Percentiles rank a stretch among this genome's conserved stretches.
Evolutionary conservation across 768 basidiomycete species (phyloP).

Genomic region (Boletus coccyginus): DNA sequence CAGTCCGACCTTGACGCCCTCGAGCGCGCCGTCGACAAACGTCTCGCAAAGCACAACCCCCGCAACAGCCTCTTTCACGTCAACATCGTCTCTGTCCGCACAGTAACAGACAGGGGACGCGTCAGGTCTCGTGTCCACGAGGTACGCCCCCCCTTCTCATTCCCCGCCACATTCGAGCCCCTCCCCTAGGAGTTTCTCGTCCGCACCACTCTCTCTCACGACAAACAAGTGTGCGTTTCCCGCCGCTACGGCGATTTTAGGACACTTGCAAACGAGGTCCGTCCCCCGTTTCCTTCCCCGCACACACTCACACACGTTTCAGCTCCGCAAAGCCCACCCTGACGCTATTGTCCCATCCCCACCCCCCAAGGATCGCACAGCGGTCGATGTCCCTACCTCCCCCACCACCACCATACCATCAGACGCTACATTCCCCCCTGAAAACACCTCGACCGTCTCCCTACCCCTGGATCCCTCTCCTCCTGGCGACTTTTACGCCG

Average conservation of each 20-base stretch:
- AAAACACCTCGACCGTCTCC: constrained; percentile 25
- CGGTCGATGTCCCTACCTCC: constrained; percentile 47
- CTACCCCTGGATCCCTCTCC: constrained; percentile 72
- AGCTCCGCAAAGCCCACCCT: constrained; percentile 88
- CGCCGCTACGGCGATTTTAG: constrained; percentile 95
- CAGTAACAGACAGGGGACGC: constrained; percentile 79
- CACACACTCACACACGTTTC: constrained; percentile 11
- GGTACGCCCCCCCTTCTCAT: constrained; percentile 38
- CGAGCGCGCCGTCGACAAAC: constrained; percentile 66
- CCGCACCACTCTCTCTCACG: constrained; percentile 71
- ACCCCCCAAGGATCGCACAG: constrained; percentile 85
- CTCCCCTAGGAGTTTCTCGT: constrained; percentile 85
- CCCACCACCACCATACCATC: not conserved
- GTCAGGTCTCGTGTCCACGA: constrained; percentile 86
- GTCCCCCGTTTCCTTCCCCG: constrained; percentile 13
- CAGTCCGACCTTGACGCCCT: constrained; percentile 82
- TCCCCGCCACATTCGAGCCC: not conserved
- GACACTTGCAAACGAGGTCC: constrained; percentile 80
- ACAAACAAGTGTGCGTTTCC: constrained; percentile 81
- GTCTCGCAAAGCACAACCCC: constrained; percentile 47
- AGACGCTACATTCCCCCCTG: not conserved
- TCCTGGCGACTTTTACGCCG: constrained; percentile 43
- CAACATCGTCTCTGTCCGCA: constrained; percentile 86
- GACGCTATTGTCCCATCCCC: constrained; percentile 78
- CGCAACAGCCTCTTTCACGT: constrained; percentile 72